Conservation (phyloP, 75 land plant species). For the Pinus taeda region DNA sequence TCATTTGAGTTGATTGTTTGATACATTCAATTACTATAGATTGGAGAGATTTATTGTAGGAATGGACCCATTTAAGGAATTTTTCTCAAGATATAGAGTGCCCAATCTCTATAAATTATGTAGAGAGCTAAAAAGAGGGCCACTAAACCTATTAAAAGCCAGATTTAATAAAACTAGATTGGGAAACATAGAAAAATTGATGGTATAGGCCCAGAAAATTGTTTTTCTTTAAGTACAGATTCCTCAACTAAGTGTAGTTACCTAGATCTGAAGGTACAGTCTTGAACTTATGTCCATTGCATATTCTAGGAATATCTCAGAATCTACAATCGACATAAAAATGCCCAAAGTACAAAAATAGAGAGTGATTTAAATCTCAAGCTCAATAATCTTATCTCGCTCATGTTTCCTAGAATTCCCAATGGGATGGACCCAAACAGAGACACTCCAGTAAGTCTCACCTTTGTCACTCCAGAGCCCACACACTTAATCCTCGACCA, state of each 20-base stretch:
- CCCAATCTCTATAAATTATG: constrained; percentile 33
- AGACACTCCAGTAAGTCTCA: constrained; percentile 60
- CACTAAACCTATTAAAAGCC: constrained; percentile 55
- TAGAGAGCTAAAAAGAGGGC: constrained; percentile 42
- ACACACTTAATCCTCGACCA: constrained; percentile 47
- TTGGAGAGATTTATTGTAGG: constrained; percentile 33
- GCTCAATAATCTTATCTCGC: constrained; percentile 49
- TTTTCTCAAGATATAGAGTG: constrained; percentile 51
- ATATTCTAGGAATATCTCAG: no score
- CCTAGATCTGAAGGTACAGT: constrained; percentile 64
- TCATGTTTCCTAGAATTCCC: constrained; percentile 36
- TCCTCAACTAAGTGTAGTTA: constrained; percentile 29
- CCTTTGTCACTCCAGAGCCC: constrained; percentile 31
- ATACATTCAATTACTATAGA: constrained; percentile 65
- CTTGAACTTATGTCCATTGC: no score
- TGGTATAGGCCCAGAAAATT: constrained; percentile 58
- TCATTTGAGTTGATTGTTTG: constrained; percentile 62
- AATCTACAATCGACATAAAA: no score
- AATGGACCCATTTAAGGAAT: constrained; percentile 51
- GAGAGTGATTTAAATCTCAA: constrained; percentile 57
- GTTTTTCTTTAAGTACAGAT: constrained; percentile 70
- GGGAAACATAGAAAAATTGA: constrained; percentile 19
- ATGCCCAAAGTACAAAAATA: no score
- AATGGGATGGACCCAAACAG: constrained; percentile 57
- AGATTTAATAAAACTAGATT: constrained; percentile 53